Base-by-base conservation (phyloP, 1,284 basidiomycete genomes). In the Ustilago bromivora region DNA sequence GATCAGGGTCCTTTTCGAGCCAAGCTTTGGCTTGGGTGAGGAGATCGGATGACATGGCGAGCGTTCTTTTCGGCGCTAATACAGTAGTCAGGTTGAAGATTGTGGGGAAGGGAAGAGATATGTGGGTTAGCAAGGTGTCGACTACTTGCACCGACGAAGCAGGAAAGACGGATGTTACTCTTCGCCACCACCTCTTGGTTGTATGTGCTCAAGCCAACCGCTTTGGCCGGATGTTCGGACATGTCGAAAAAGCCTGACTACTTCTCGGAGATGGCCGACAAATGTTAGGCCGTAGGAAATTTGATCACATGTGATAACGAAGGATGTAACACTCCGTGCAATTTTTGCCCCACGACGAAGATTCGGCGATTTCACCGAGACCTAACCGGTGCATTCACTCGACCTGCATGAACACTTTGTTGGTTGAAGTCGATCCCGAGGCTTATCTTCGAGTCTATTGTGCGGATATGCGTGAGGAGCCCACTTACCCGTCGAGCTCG, bases 1-100 rank as follows among this genome's bases (percentile, higher is more conserved):
- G 63, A 52, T 82, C 80, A 10, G 78, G 78, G 53, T 82, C 80
- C 68, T 78, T 78, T 38, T 61, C 71, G 56, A 82, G 71, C 80
- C 80, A 82, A 41, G 71, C 68, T 34, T 66, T 73, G 59, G 78
- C 78, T 52, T 72, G 67, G n/a, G 51, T 64, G 31, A 76, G 58
- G 34, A 79, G 15, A 19, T 72, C 57, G 40, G 64, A 60, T 5
- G 74, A 35, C 69, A 69, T 71, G 28, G 35, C 47, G n/a, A 12
- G 19, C 3, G 19, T 7, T 19, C 17, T 28, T 10, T 31, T 46
- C n/a, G n/a, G 19, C 43, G n/a, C 4, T 10, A 32, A 10, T n/a
- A 15, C 8, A 19, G 31, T n/a, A 38, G 34, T 35, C 8, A 34
- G 28, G 49, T 31, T 31, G 51, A 13, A 41, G 61, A 53, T 40